Evolutionary conservation across 306 rosid genomes (phyloP).

Genomic region (Medicago ruthenica): DNA sequence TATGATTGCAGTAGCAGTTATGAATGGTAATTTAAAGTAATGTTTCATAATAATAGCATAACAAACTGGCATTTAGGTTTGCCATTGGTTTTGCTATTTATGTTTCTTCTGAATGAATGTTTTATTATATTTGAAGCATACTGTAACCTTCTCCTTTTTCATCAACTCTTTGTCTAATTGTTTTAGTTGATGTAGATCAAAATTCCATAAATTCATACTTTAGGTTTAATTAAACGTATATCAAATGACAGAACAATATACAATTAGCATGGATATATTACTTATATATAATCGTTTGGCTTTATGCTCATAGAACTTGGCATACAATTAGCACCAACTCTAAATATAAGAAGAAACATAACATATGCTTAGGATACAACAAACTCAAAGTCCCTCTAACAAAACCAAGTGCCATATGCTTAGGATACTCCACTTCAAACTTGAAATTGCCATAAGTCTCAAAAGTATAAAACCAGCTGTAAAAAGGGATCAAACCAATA

Average conservation of each 20-base stretch:
- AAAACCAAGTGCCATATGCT: no score
- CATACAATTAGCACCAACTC: no score
- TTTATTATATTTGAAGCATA: neutral
- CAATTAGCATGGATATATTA: no score
- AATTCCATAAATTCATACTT: neutral
- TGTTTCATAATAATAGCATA: slow-evolving; percentile 7
- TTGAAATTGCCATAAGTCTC: slow-evolving; percentile 53
- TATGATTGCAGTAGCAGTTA: neutral
- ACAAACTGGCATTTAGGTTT: neutral
- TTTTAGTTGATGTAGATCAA: neutral
- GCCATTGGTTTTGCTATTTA: slow-evolving; percentile 4
- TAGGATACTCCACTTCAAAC: slow-evolving; percentile 57
- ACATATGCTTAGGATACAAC: no score
- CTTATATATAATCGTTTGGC: no score
- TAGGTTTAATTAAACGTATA: neutral
- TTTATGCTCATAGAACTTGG: no score
- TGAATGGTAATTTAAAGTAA: neutral
- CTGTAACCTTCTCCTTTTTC: neutral
- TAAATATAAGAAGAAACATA: no score
- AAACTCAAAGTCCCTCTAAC: no score
- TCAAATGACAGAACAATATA: no score
- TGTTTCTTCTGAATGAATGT: neutral
- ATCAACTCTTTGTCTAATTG: neutral
- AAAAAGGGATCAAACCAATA: slow-evolving; percentile 45
- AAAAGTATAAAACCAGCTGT: slow-evolving; percentile 52